phyloP scores from a whole-genome alignment of 257 asterid species.

The Forsythia viridissima region DNA sequence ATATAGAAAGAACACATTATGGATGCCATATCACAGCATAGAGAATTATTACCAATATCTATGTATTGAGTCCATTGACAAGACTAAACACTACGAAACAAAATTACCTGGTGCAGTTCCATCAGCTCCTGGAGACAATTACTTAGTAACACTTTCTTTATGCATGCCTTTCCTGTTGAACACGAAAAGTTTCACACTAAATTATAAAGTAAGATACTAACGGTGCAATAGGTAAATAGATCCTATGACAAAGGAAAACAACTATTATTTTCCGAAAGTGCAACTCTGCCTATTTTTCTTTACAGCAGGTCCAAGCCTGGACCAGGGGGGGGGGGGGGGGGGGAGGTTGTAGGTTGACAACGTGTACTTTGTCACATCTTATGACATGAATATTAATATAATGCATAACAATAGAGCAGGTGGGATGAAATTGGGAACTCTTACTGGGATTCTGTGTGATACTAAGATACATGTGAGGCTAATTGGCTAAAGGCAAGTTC shows the following conservation, averaged over 20 bases:
- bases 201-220: slow-evolving; percentile 2
- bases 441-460: background rate
- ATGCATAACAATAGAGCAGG: background rate
- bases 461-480: background rate
- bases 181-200: slow-evolving; percentile 17
- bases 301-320: background rate
- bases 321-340: background rate
- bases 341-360: background rate
- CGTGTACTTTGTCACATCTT: background rate
- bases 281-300: background rate
- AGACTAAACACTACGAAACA: slow-evolving; percentile 13
- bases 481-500: background rate
- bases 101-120: slow-evolving; percentile 95
- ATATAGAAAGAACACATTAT: background rate
- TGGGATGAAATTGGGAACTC: background rate
- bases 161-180: slow-evolving; percentile 94
- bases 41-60: background rate
- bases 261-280: background rate
- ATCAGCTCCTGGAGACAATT: slow-evolving; percentile 98
- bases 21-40: background rate
- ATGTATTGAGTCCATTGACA: background rate
- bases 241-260: background rate
- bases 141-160: slow-evolving; percentile 93
- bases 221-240: background rate
- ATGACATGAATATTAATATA: background rate